Evolutionary conservation across 257 asterid species (phyloP), one percentile per base, ranked within the genome.

Genomic region (Salvia miltiorrhiza): DNA sequence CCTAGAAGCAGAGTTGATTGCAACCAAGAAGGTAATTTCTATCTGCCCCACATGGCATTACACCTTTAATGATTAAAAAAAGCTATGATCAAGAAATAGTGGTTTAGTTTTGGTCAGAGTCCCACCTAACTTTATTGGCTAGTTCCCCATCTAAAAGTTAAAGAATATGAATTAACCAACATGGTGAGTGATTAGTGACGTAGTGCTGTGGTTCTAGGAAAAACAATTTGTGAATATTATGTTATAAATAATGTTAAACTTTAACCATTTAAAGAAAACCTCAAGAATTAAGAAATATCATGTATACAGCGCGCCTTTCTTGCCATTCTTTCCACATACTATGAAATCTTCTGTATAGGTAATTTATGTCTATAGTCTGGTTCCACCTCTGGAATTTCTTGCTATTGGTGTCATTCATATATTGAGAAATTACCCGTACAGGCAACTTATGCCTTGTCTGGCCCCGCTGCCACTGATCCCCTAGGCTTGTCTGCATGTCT

Each of bases 1-100:
- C 69, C 76, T 90, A 24, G 97, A 90, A 82, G 94, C 95, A 41
- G 92, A 90, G 84, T 78, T 90, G 72, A 88, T 88, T 80, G 85
- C 97, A 43, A 88, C 97, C 66, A 86, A 90, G 75, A 88, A 84
- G 94, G 97, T 88, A 76, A 35, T 9, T 28, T 64, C 55, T 50
- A 8, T 62, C 20, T 48, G 21, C 24, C 33, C 23, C 24, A 4
- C 5, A 49, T 32, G 44, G 6, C 53, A 13, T 59, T 23, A 10
- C 35, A 23, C 28, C 14, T 19, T 1, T 49, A 49, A 11, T 52
- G 9, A 17, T 21, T 21, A 23, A 52, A 52, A 52, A 48, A 55
- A 20, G 23, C 39, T 58, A 19, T 45, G 13, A 41, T 58, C 5
- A 21, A n/a, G 35, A 32, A 56, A 30, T 50, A 20, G 40, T 54